Conservation (phyloP, 352 stramenopile species). For the Sclerospora graminicola region DNA sequence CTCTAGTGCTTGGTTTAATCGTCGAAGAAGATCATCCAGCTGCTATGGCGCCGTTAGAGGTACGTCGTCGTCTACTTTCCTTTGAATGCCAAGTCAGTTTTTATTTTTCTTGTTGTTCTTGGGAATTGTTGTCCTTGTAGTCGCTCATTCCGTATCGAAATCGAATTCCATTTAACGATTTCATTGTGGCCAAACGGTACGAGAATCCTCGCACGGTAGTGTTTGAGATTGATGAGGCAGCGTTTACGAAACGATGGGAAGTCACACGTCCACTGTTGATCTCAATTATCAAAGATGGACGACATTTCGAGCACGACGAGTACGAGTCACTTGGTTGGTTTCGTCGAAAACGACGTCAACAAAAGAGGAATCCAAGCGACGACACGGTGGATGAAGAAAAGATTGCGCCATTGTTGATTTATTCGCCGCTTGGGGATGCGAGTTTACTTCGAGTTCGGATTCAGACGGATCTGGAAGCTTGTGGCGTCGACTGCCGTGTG, state of each 20-base stretch:
- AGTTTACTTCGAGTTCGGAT: conserved; percentile 13
- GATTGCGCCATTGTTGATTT: conserved; percentile 11
- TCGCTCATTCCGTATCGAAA: conserved; percentile 34
- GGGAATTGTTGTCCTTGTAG: conserved; percentile 5
- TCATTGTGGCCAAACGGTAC: conserved; percentile 25
- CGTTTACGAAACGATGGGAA: conserved; percentile 34
- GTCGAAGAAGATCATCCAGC: conserved; percentile 33
- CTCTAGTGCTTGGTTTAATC: conserved; percentile 36
- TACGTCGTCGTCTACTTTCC: conserved; percentile 4
- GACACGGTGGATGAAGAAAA: too few species aligned
- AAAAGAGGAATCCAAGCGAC: conserved; percentile 4
- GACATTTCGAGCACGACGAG: conserved; percentile 29
- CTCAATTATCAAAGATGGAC: conserved; percentile 35
- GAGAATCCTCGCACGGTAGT: conserved; percentile 25
- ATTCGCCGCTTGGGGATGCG: conserved; percentile 18
- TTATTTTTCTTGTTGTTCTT: too few species aligned
- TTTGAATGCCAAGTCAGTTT: too few species aligned
- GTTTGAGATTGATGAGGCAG: conserved; percentile 42
- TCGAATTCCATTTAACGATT: conserved; percentile 43
- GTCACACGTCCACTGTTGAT: conserved; percentile 35
- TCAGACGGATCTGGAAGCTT: conserved; percentile 19
- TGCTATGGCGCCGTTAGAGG: conserved; percentile 24
- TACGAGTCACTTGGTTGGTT: conserved; percentile 7
- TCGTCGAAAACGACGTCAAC: conserved; percentile 7
- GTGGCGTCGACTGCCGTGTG: conserved; percentile 14